Base-by-base conservation (phyloP, 2,329 filamentous ascomycete species). In the Ascochyta pisi region DNA sequence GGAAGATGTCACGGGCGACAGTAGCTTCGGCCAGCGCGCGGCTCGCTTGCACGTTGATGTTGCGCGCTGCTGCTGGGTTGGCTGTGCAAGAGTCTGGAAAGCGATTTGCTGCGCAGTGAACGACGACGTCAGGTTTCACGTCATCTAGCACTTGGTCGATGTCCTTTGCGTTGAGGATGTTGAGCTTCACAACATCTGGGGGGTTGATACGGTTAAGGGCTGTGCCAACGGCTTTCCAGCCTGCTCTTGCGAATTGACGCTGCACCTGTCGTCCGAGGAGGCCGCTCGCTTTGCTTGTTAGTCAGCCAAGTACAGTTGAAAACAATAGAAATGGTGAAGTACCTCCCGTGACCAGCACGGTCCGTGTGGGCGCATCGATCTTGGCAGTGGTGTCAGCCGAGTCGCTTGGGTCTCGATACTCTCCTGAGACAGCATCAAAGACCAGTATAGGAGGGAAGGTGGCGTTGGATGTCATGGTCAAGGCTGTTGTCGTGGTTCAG, bases 31-130 rank as follows among this genome's bases (percentile, higher is more conserved):
- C 90, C 12, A 96, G 84, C 8, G 78, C 77, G 43, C 81, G 78
- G 42, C 90, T 89, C 2, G 91, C 89, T 3, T 85, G 82, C 12
- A 94, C 86, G 69, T 96, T 96, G 66, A 96, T 81, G 16, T 83
- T 83, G 57, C 84, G 84, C 3, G 92, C 91, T 50, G 86, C 89
- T 56, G 88, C 84, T 3, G 92, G 92, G 73, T 96, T 86, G 62
- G 85, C 84, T 66, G 92, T 89, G 69, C 92, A 94, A 71, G 89
- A 89, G 76, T 96, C 92, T 2, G 93, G 92, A 68, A 89, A 96
- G 59, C 91, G 87, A 75, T 96, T 93, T 41, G 92, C 92, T 37
- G 92, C 93, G 92, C 91, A 94, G 74, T 96, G 92, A 33, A 96
- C 84, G 40, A 96, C 86, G 48, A 90, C 91, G 58, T 88, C 79